phyloP scores from a whole-genome alignment of 768 basidiomycete genomes.

The Lenzites betulinus region DNA sequence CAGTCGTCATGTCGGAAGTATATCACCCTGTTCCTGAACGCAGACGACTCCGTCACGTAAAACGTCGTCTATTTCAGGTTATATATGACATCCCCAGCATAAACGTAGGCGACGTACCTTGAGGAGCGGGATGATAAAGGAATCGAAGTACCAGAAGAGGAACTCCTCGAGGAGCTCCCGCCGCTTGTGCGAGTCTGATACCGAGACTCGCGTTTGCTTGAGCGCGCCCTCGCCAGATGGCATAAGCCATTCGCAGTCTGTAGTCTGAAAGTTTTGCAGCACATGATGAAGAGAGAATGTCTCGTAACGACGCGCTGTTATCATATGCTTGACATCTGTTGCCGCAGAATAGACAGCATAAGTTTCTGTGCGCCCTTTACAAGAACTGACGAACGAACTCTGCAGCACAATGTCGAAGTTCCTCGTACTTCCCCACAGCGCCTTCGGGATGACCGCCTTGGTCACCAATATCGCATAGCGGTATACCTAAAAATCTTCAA shows the following conservation, averaged over 20 bases:
- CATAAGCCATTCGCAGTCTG: constrained; percentile 80
- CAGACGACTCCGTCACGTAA: constrained; percentile 91
- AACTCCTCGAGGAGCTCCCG: constrained; percentile 86
- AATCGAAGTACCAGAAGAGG: constrained; percentile 93
- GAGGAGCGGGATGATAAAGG: constrained; percentile 76
- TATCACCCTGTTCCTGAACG: constrained; percentile 76
- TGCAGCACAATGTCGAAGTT: constrained; percentile 64
- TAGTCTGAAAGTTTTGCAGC: constrained; percentile 72
- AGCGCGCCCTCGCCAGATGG: constrained; percentile 41
- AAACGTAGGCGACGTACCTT: constrained; percentile 50
- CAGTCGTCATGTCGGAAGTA: constrained; percentile 97
- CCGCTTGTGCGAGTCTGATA: constrained; percentile 73
- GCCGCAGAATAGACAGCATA: background rate
- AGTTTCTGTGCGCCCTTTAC: too few species aligned
- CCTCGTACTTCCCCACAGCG: constrained; percentile 73
- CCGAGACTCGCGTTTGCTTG: constrained; percentile 52
- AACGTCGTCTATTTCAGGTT: constrained; percentile 72
- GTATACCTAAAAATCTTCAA: constrained; percentile 53
- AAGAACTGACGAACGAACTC: constrained; percentile 43
- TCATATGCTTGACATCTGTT: constrained; percentile 73
- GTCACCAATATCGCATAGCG: constrained; percentile 66
- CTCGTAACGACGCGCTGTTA: constrained; percentile 80
- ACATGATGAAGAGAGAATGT: constrained; percentile 73
- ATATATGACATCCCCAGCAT: background rate
- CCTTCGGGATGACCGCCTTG: constrained; percentile 67